Evolutionary conservation across 2,329 filamentous ascomycete species (phyloP).

Genomic region (Fusarium sp.): DNA sequence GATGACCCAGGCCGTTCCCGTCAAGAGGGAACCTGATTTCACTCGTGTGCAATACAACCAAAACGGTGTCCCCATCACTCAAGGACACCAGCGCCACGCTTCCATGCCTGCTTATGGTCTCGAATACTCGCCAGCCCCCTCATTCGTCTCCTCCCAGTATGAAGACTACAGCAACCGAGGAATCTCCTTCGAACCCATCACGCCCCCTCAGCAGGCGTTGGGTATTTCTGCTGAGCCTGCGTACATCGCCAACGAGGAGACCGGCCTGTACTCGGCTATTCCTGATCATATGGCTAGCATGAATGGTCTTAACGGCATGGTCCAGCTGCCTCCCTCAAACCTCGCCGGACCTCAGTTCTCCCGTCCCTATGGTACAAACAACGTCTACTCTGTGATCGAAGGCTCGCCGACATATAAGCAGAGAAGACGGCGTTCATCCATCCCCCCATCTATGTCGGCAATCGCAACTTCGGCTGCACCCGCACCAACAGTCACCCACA

Average conservation of each 20-base stretch:
- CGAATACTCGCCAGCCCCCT: constrained; percentile 97
- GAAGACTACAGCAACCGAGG: constrained; percentile 98
- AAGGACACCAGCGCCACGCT: constrained; percentile 89
- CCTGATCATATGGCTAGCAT: constrained; percentile 82
- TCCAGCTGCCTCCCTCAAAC: constrained; percentile 89
- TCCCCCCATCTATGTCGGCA: constrained; percentile 79
- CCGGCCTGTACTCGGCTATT: constrained; percentile 93
- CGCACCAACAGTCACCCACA: constrained; percentile 71
- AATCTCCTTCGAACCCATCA: constrained; percentile 96
- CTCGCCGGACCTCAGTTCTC: constrained; percentile 83
- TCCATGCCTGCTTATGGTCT: constrained; percentile 97
- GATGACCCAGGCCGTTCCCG: constrained; percentile 73
- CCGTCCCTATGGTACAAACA: constrained; percentile 76
- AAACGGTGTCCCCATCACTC: constrained; percentile 85
- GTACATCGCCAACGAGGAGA: constrained; percentile 98
- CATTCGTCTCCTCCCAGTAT: constrained; percentile 98
- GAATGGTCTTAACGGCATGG: constrained; percentile 84
- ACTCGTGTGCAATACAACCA: constrained; percentile 88
- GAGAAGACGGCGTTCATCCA: constrained; percentile 90
- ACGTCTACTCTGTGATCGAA: constrained; percentile 95
- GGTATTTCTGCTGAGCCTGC: constrained; percentile 87
- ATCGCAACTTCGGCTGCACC: constrained; percentile 75
- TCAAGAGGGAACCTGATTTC: constrained; percentile 92
- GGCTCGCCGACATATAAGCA: constrained; percentile 99
- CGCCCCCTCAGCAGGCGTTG: constrained; percentile 89